Conservation (phyloP, 2,329 filamentous ascomycete genomes). For the Fusarium chaquense region DNA sequence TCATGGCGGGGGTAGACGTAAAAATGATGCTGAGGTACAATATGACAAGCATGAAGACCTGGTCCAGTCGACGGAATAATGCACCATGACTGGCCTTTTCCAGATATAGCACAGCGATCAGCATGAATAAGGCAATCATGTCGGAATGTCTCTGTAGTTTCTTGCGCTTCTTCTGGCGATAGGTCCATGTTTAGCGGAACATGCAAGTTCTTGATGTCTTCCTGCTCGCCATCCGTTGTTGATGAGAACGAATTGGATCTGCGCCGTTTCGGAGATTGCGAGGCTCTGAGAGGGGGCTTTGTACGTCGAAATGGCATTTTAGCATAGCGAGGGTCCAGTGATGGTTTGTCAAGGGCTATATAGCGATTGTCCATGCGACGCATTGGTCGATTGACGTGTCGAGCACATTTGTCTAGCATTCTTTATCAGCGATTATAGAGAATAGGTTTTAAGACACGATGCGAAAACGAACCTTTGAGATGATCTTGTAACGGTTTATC, state of each 20-base stretch:
- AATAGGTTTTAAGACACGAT: rapidly evolving
- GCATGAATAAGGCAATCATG: background rate
- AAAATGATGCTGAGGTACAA: conserved; percentile 40
- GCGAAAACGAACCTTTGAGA: background rate
- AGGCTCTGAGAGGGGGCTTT: background rate
- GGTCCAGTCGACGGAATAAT: conserved; percentile 16
- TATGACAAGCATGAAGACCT: conserved; percentile 39
- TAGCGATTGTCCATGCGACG: conserved; percentile 10
- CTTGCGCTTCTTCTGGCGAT: background rate
- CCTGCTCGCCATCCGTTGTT: background rate
- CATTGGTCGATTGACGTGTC: background rate
- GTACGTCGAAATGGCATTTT: conserved; percentile 4
- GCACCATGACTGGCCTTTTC: conserved; percentile 38
- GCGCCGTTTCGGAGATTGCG: conserved; percentile 7
- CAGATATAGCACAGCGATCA: conserved; percentile 28
- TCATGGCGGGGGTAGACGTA: conserved; percentile 32
- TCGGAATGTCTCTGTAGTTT: background rate
- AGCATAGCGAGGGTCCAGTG: conserved; percentile 1
- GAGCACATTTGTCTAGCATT: conserved; percentile 9
- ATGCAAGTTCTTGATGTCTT: conserved; percentile 5
- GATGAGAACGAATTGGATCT: conserved; percentile 12
- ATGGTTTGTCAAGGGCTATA: conserved; percentile 7
- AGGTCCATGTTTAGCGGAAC: conserved; percentile 12
- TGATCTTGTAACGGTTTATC: background rate
- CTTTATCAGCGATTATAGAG: background rate